These are phyloP conservation scores for Pisolithus tinctorius DNA, from an alignment of 768 basidiomycete species.

Conservation along the genomic window DNA sequence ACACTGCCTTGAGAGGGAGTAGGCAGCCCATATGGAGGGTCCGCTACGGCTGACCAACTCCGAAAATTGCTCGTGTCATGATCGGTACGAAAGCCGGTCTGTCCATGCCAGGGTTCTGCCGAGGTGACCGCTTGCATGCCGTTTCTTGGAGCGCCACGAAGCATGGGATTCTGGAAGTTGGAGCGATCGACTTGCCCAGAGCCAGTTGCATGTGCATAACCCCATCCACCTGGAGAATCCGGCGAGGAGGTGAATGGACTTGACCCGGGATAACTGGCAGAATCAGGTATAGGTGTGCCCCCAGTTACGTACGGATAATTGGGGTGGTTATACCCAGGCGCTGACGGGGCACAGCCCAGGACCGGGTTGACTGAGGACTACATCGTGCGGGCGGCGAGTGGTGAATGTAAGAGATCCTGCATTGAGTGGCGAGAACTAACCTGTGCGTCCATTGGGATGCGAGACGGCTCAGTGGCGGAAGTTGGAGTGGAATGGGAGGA, in stretches of 20 bases:
- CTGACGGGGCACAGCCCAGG: slow-evolving; percentile 26
- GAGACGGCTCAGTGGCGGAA: slow-evolving; percentile 34
- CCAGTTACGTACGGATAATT: slow-evolving; percentile 41
- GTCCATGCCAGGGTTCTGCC: slow-evolving; percentile 19
- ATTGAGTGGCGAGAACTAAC: slow-evolving; percentile 20
- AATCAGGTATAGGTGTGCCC: slow-evolving; percentile 33
- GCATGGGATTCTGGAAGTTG: slow-evolving; percentile 42
- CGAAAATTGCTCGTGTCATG: slow-evolving; percentile 37
- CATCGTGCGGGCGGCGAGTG: slow-evolving; percentile 1
- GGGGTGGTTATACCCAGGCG: slow-evolving; percentile 36
- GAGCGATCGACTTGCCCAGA: slow-evolving; percentile 28
- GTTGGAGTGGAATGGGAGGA: slow-evolving; percentile 41
- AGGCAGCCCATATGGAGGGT: slow-evolving; percentile 29
- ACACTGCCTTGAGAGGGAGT: slow-evolving; percentile 15
- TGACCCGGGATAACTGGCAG: slow-evolving; percentile 35
- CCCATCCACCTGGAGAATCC: slow-evolving; percentile 49
- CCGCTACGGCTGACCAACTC: slow-evolving; percentile 38
- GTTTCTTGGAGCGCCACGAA: slow-evolving; percentile 31
- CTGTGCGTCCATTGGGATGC: slow-evolving; percentile 35
- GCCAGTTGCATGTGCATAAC: slow-evolving; percentile 32
- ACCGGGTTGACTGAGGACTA: slow-evolving; percentile 32
- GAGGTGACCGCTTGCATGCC: slow-evolving; percentile 12
- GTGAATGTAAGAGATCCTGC: slow-evolving; percentile 1
- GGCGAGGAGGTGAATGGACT: slow-evolving; percentile 37
- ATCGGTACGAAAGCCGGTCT: slow-evolving; percentile 22